Evolutionary conservation across 106 monocot genomes (phyloP), one percentile per base, ranked within the genome.

Genomic region (Phalaenopsis aphrodite): DNA sequence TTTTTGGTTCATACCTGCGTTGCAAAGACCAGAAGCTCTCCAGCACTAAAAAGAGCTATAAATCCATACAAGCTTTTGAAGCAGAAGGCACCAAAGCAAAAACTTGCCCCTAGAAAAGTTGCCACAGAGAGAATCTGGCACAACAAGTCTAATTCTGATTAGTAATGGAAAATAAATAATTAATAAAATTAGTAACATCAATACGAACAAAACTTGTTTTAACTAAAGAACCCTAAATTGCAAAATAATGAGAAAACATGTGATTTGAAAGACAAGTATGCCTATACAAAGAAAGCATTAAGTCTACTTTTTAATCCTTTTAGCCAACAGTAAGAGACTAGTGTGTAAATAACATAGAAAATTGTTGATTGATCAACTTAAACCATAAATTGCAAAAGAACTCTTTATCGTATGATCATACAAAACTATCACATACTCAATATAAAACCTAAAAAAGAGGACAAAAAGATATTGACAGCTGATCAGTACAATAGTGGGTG

Each of bases 21-120:
- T 47, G 98, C 98, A 85, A 99, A 99, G 41, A 99, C 80, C 0
- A 99, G 81, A 64, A 99, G 74, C 85, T 99, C 98, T 30, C 98
- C 98, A 75, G 91, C 55, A 55, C 85, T 75, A 76, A 99, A 99
- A 23, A 99, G 85, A 42, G 79, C 78, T 75, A 99, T 82, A 79
- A 95, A 99, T 23, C 91, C 98, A 80, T 99, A 99, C 49, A 99
- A 85, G 79, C 86, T 95, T 87, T 88, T 94, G 77, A 95, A 91
- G 82, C 93, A 95, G 81, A 99, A 99, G 36, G 98, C 98, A 86
- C 83, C 66, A 24, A 99, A 93, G 82, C 98, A 99, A 84, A 93
- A 99, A 78, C 83, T 76, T 47, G 93, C 98, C 71, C 98, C 98
- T 10, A 95, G 24, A 85, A 99, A 93, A 39, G 94, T 93, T 82